Evolutionary conservation across 1,284 basidiomycete species (phyloP).

Genomic region (Tilletia caries): DNA sequence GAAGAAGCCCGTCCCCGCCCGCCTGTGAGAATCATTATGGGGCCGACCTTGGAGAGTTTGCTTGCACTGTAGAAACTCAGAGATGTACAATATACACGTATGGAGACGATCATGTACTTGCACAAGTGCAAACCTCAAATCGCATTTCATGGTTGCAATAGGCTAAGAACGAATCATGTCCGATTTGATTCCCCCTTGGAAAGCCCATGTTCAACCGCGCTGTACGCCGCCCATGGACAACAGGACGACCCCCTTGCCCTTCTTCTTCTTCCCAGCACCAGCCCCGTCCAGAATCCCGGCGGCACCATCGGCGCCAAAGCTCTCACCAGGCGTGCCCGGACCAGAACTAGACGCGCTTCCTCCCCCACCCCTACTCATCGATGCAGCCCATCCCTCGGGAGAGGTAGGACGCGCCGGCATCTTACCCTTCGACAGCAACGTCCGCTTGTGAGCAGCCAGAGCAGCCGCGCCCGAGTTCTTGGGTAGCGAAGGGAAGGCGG

Average conservation of each 20-base stretch:
- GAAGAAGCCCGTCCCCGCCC: not conserved
- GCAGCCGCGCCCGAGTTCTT: conserved; percentile 28
- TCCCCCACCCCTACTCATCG: not conserved
- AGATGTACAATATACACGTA: too few species aligned
- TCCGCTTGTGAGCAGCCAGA: conserved; percentile 43
- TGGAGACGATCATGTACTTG: too few species aligned
- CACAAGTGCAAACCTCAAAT: too few species aligned
- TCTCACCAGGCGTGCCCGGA: conserved; percentile 24
- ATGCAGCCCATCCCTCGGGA: not conserved
- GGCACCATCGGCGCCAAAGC: not conserved
- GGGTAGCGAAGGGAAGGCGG: conserved; percentile 35
- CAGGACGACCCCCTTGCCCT: conserved; percentile 34
- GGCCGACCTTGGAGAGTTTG: too few species aligned
- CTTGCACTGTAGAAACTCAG: too few species aligned
- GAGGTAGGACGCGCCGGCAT: conserved; percentile 12
- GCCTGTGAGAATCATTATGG: too few species aligned
- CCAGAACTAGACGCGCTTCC: not conserved
- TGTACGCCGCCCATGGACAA: conserved; percentile 36
- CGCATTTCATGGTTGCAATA: too few species aligned
- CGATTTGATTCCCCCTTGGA: too few species aligned
- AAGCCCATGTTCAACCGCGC: conserved; percentile 22
- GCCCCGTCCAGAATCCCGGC: not conserved
- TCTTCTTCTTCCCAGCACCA: conserved; percentile 32
- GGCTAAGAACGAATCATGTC: too few species aligned
- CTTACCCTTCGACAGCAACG: conserved; percentile 26